phyloP scores from a whole-genome alignment of 805 yeast genomes.

The Isabelozyma rhagii region DNA sequence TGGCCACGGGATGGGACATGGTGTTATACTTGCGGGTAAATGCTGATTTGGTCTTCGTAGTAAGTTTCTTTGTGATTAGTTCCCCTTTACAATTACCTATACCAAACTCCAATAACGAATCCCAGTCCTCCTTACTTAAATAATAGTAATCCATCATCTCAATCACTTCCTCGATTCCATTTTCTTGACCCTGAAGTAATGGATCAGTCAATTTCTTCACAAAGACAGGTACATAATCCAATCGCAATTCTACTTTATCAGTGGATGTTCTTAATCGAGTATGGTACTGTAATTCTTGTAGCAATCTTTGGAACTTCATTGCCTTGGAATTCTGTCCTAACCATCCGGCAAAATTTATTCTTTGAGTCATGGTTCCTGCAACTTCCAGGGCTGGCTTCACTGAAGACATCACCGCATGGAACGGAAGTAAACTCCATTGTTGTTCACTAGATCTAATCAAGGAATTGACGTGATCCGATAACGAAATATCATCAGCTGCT shows the following conservation, averaged over 20 bases:
- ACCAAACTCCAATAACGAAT: conserved; percentile 75
- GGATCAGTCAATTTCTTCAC: conserved; percentile 58
- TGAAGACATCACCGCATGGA: conserved; percentile 84
- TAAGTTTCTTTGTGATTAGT: conserved; percentile 53
- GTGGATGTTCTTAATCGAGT: conserved; percentile 78
- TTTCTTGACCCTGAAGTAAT: conserved; percentile 50
- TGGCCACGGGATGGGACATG: conserved; percentile 78
- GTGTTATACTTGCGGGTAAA: conserved; percentile 85
- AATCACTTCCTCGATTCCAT: conserved; percentile 65
- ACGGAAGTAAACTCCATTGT: conserved; percentile 90
- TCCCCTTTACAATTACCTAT: conserved; percentile 54
- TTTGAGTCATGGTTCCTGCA: conserved; percentile 65
- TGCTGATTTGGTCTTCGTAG: conserved; percentile 76
- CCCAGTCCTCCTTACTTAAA: conserved; percentile 91
- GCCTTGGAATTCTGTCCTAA: conserved; percentile 86
- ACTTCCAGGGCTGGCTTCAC: conserved; percentile 74
- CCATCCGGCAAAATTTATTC: conserved; percentile 81
- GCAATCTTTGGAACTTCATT: conserved; percentile 69
- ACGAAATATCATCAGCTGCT: conserved; percentile 88
- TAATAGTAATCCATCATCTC: conserved; percentile 80
- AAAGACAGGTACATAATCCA: conserved; percentile 70
- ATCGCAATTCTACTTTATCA: conserved; percentile 67
- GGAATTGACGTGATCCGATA: conserved; percentile 76
- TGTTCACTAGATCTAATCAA: conserved; percentile 88
- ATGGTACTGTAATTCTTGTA: conserved; percentile 88